These are phyloP conservation scores for Xenoacremonium recifei DNA, from an alignment of 2,329 filamentous ascomycete species.

Conservation along the genomic window DNA sequence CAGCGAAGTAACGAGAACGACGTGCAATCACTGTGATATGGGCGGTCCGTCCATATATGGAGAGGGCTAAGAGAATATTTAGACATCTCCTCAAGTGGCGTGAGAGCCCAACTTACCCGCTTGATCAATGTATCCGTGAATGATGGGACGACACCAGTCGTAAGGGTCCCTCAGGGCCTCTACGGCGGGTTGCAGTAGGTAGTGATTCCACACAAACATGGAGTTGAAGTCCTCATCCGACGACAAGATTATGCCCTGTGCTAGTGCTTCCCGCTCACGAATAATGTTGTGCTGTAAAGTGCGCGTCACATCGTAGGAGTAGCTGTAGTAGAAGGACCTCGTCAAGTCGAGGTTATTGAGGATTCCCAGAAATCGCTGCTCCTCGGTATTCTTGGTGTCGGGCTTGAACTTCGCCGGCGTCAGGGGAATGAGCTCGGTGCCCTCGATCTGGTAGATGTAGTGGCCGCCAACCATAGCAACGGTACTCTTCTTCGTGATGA, in stretches of 20 bases:
- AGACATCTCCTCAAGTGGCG: background rate
- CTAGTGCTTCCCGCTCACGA: constrained; percentile 70
- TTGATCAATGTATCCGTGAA: constrained; percentile 96
- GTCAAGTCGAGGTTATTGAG: constrained; percentile 89
- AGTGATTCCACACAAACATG: constrained; percentile 98
- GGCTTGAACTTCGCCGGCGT: constrained; percentile 73
- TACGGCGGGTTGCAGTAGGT: constrained; percentile 76
- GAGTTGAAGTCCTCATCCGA: constrained; percentile 71
- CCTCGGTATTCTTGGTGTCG: constrained; percentile 80
- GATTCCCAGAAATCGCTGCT: constrained; percentile 84
- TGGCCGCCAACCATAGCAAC: constrained; percentile 96
- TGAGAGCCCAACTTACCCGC: constrained; percentile 45
- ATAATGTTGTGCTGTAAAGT: constrained; percentile 92
- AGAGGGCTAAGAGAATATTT: constrained; percentile 52
- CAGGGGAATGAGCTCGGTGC: constrained; percentile 85
- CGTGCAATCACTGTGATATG: constrained; percentile 94
- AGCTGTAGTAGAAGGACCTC: constrained; percentile 95
- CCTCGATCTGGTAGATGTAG: constrained; percentile 93
- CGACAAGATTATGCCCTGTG: constrained; percentile 59
- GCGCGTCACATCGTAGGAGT: constrained; percentile 92
- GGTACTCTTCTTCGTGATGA: constrained; percentile 94
- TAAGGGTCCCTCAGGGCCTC: constrained; percentile 73
- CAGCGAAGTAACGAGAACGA: constrained; percentile 89
- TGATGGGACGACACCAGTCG: constrained; percentile 94
- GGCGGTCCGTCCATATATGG: constrained; percentile 82